Evolutionary conservation across 140 eudicot genomes (phyloP).

Genomic region (Cichorium intybus): DNA sequence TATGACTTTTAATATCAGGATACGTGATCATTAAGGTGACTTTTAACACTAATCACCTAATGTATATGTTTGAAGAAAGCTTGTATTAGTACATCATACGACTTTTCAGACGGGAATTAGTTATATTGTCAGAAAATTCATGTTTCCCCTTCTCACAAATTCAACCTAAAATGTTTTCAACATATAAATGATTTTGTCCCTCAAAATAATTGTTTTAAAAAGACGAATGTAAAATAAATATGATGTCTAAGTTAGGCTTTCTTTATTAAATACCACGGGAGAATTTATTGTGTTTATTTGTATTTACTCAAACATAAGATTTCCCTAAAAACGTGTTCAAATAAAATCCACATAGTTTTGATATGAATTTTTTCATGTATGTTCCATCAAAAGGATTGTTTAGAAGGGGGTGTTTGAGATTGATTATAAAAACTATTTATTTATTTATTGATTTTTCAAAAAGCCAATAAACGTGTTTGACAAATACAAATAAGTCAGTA

Average conservation of each 20-base stretch:
- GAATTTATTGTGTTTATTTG: not conserved
- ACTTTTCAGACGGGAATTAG: too few relatives aligned
- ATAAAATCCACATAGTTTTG: not conserved
- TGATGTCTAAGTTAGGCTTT: not conserved
- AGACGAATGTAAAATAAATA: not conserved
- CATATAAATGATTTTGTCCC: not conserved
- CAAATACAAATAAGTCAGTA: too few relatives aligned
- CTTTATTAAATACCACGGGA: not conserved
- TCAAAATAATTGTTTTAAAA: too few relatives aligned
- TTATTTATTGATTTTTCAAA: too few relatives aligned
- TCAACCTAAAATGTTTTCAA: not conserved
- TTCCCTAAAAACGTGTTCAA: not conserved
- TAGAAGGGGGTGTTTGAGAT: too few relatives aligned
- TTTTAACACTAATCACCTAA: too few relatives aligned
- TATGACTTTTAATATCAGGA: too few relatives aligned
- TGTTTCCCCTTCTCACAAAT: not conserved
- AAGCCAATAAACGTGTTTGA: too few relatives aligned
- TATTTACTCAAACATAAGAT: too few relatives aligned
- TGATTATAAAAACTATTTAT: too few relatives aligned
- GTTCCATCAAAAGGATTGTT: not conserved
- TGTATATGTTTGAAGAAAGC: not conserved
- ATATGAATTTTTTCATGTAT: not conserved
- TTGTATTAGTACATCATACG: not conserved
- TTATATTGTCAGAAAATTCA: not conserved
- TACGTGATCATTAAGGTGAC: too few relatives aligned